Evolutionary conservation across 441 rosid genomes (phyloP).

Genomic region (Corymbia citriodora): DNA sequence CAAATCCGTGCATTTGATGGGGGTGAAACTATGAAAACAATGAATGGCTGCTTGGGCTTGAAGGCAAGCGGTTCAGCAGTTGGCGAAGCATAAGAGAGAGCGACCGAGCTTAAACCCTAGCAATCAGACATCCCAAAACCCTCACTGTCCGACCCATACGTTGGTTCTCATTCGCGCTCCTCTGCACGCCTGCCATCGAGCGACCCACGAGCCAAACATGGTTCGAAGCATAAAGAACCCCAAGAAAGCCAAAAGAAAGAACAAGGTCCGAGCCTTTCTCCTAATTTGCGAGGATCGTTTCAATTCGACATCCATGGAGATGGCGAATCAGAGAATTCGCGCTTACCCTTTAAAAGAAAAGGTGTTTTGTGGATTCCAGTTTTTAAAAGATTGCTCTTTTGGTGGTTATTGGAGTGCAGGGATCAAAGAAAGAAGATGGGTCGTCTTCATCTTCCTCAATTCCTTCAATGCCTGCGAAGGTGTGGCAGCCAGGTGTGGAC

Average conservation of each 20-base stretch:
- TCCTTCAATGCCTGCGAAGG: conserved; percentile 64
- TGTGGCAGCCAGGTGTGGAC: conserved; percentile 99
- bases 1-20: background rate
- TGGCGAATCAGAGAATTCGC: background rate
- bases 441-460: conserved; percentile 45
- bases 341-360: background rate
- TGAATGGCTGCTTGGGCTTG: background rate
- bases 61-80: background rate
- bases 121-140: background rate
- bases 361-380: background rate
- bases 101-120: background rate
- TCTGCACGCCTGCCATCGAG: background rate
- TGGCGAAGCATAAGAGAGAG: background rate
- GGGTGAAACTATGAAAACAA: background rate
- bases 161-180: background rate
- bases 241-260: conserved; percentile 77
- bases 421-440: conserved; percentile 47
- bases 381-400: background rate
- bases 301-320: background rate
- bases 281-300: background rate
- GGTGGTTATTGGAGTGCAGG: conserved; percentile 17
- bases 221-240: conserved; percentile 60
- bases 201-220: conserved; percentile 29
- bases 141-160: background rate
- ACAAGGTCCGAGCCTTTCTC: conserved; percentile 33